A percentile compares a stretch with the other conserved stretches of the same genome.
Conservation (phyloP, 345 rosid species). For the Acer saccharum region DNA sequence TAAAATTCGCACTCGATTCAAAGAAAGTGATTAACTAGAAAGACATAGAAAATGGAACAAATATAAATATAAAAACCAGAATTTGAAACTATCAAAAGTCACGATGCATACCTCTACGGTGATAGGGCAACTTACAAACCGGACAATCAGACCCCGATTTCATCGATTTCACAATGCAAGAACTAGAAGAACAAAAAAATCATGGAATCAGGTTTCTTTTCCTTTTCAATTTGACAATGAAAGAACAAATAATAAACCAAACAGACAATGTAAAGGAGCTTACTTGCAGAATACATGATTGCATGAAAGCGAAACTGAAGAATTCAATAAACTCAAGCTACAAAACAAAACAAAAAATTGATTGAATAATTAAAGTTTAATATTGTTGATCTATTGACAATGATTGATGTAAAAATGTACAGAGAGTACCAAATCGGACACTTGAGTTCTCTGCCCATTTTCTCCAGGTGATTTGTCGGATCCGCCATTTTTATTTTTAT, state of each 20-base stretch:
- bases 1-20: neutral
- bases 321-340: slow-evolving; percentile 79
- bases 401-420: neutral
- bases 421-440: slow-evolving; percentile 82
- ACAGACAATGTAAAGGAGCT: slow-evolving; percentile 8
- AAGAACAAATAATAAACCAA: neutral
- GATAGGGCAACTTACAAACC: slow-evolving; percentile 77
- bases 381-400: neutral
- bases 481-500: slow-evolving; percentile 52
- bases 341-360: neutral
- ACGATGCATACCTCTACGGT: slow-evolving; percentile 59
- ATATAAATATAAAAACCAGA: neutral
- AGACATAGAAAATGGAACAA: neutral
- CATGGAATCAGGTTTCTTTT: neutral
- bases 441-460: slow-evolving; percentile 92
- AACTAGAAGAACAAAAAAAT: slow-evolving; percentile 40
- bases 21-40: neutral
- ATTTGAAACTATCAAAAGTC: neutral
- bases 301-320: slow-evolving; percentile 73
- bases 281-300: slow-evolving; percentile 97
- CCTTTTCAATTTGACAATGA: neutral
- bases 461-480: slow-evolving; percentile 60
- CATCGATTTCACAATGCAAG: slow-evolving; percentile 80
- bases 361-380: neutral
- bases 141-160: slow-evolving; percentile 73